A percentile compares a stretch with the other conserved stretches of the same genome.
These are phyloP conservation scores for Verticillium klebahnii DNA, from an alignment of 2,329 filamentous ascomycete species.

Conservation along the genomic window DNA sequence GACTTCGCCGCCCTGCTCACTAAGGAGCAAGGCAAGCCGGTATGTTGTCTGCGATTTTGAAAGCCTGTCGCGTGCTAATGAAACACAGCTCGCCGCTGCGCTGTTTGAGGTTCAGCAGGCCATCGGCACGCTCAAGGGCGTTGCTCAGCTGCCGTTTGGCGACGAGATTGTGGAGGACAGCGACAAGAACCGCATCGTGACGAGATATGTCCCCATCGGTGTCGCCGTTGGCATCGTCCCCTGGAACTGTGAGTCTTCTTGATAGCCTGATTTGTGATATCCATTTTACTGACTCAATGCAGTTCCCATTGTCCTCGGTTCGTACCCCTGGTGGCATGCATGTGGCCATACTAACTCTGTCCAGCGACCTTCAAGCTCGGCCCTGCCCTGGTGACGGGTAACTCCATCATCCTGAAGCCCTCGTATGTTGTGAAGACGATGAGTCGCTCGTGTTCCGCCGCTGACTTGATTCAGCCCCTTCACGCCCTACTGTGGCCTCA, in stretches of 20 bases:
- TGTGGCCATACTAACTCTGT: background rate
- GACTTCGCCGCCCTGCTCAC: slow-evolving; percentile 11
- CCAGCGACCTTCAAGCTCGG: slow-evolving; percentile 47
- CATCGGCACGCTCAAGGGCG: slow-evolving; percentile 6
- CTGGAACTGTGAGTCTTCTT: slow-evolving; percentile 52
- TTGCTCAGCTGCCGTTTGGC: slow-evolving; percentile 5
- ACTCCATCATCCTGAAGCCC: slow-evolving; percentile 52
- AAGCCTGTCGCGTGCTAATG: background rate
- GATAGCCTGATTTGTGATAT: slow-evolving; percentile 32
- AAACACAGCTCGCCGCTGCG: slow-evolving; percentile 4
- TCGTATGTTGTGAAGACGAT: slow-evolving; percentile 23
- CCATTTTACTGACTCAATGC: slow-evolving; percentile 16
- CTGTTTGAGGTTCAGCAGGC: slow-evolving; percentile 7
- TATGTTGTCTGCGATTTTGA: slow-evolving; percentile 1
- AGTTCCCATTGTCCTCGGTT: slow-evolving; percentile 12
- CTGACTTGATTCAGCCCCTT: slow-evolving; percentile 30
- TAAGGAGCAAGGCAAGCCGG: slow-evolving; percentile 18
- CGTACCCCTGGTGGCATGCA: background rate
- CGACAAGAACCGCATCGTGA: slow-evolving; percentile 22
- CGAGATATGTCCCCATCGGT: slow-evolving; percentile 33
- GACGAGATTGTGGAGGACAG: slow-evolving; percentile 14
- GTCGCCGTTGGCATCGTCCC: slow-evolving; percentile 42
- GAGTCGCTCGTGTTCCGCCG: background rate
- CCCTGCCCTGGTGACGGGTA: slow-evolving; percentile 54
- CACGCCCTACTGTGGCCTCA: slow-evolving; percentile 54